A percentile compares a stretch with the other conserved stretches of the same genome.
These are phyloP conservation scores for Quercus cerris DNA, from an alignment of 306 rosid genomes.

Conservation along the genomic window DNA sequence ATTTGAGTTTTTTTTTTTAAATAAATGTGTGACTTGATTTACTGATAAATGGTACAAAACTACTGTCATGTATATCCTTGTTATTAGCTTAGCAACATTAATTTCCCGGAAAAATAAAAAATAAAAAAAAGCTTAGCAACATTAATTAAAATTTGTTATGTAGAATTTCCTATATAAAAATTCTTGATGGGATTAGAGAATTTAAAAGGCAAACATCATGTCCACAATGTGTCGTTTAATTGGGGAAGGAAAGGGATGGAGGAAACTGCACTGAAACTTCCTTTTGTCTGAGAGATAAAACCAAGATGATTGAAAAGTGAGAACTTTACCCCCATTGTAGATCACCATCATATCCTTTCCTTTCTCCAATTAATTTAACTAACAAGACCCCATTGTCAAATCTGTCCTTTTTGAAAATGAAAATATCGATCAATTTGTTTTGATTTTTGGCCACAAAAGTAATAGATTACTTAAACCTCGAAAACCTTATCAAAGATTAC, in stretches of 20 bases:
- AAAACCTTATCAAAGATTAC: neutral
- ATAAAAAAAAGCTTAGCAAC: too few species aligned
- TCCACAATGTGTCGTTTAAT: neutral
- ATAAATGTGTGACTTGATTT: too few species aligned
- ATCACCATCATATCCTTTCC: neutral
- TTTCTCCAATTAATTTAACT: neutral
- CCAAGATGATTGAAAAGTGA: neutral
- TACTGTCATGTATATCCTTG: too few species aligned
- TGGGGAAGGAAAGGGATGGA: neutral
- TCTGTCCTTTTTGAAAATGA: neutral
- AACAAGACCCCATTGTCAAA: neutral
- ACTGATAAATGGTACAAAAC: too few species aligned
- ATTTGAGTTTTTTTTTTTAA: too few species aligned
- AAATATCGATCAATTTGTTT: neutral
- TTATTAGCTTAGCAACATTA: too few species aligned
- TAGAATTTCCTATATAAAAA: too few species aligned
- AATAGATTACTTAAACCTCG: neutral
- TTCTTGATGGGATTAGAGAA: neutral
- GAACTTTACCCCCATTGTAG: neutral
- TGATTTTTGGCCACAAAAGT: neutral
- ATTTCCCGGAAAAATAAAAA: too few species aligned
- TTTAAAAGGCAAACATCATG: neutral
- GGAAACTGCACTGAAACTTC: slow-evolving; percentile 40
- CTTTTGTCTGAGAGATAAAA: slow-evolving; percentile 8
- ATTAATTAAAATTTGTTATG: too few species aligned